Conservation (phyloP, 208 protist genomes). For the Wallacemonas sp. region DNA sequence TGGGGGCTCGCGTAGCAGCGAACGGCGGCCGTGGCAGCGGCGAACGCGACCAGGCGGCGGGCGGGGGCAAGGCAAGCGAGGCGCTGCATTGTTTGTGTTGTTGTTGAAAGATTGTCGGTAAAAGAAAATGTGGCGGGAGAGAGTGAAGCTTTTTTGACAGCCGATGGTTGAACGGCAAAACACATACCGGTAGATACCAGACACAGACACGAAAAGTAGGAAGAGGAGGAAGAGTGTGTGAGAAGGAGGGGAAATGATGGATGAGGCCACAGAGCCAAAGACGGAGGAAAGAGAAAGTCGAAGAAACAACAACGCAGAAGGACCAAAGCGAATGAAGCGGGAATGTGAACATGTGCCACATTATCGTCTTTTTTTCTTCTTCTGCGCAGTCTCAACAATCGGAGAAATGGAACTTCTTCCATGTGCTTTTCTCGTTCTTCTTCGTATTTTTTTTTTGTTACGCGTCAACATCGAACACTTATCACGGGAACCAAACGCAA, state of each 20-base stretch:
- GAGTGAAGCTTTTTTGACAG: too few species aligned
- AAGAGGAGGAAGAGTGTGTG: constrained; percentile 12
- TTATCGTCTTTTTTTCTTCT: too few species aligned
- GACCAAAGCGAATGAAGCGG: too few species aligned
- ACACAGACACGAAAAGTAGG: constrained; percentile 10
- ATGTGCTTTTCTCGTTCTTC: background rate
- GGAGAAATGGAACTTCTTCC: too few species aligned
- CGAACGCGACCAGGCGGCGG: background rate
- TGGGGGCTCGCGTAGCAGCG: constrained; percentile 15
- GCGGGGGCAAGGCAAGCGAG: constrained; percentile 14
- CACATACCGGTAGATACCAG: background rate
- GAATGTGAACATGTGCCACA: too few species aligned
- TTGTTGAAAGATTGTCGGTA: constrained; percentile 1
- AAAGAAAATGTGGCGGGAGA: constrained; percentile 18
- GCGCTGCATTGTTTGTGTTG: constrained; percentile 42
- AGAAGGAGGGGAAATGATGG: constrained; percentile 6
- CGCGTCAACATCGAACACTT: background rate
- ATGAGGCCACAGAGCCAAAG: too few species aligned
- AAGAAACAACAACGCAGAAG: too few species aligned
- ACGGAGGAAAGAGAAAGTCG: too few species aligned
- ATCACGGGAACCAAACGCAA: too few species aligned
- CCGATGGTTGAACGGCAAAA: too few species aligned
- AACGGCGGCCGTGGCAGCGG: background rate
- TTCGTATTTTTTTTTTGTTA: background rate
- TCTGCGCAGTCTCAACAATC: too few species aligned